Evolutionary conservation across 2,329 filamentous ascomycete genomes (phyloP), one percentile per base, ranked within the genome.

Genomic region (Penicillium digitatum): DNA sequence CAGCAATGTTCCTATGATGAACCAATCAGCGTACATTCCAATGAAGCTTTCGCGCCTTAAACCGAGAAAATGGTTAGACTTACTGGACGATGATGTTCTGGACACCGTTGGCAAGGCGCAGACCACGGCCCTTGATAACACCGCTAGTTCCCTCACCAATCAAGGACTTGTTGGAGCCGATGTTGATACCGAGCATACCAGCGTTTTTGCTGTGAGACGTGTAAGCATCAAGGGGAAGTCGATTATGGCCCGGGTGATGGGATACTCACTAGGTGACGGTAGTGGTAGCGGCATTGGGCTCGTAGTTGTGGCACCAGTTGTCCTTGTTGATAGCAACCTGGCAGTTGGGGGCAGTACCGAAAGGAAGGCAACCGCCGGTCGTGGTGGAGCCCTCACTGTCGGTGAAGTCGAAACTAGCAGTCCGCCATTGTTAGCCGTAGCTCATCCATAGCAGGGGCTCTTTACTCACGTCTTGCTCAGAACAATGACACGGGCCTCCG

Each of bases 321-420:
- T 54, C 46, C 34, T 57, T 47, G 37, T 53, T 48, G 31, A 57
- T 57, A 4, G 52, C 52, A 26, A 43, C 44, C 48, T 57, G 55
- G 38, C 55, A 57, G 32, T 2, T 11, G 16, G 51, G 38, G 20
- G 32, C 54, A 27, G 44, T 48, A 20, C 54, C 54, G 50, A 49
- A 56, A 20, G 54, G 47, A 35, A 37, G 31, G 20, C 54, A 56
- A 39, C 51, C 54, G 6, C 44, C 29, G 9, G 29, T 40, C 1
- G 39, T 48, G 18, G 50, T 42, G 3, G n/a, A 49, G 2, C 54
- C 54, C n/a, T 56, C 54, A 0, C 50, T 45, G 12, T 42, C 50
- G 10, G 49, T 54, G 38, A 56, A 56, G 34, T 56, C 54, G 10
- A 52, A 52, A 31, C 49, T 52, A 45, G 5, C 3, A 44, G 40